Percentiles rank a stretch among this genome's conserved stretches.
These are phyloP conservation scores for Botrytis fragariae DNA, from an alignment of 2,329 filamentous ascomycete species.

Conservation along the genomic window DNA sequence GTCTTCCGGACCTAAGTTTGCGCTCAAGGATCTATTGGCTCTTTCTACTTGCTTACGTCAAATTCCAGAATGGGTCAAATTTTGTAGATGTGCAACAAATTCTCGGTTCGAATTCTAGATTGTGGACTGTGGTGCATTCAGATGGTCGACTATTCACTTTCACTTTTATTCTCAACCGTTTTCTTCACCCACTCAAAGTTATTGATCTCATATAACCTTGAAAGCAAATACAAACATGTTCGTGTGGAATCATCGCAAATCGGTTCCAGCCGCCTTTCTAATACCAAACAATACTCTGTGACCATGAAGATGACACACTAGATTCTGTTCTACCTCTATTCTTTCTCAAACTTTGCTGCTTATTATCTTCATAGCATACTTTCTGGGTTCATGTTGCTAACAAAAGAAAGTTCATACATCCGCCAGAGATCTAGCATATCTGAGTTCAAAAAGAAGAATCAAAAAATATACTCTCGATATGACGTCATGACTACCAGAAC, in stretches of 20 bases:
- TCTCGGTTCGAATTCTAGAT: not conserved
- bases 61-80: not conserved
- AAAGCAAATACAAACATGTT: not conserved
- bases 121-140: not conserved
- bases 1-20: not conserved
- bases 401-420: not conserved
- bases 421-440: not conserved
- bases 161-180: not conserved
- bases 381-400: too few species aligned
- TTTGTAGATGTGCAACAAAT: not conserved
- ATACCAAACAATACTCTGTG: too few species aligned
- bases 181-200: not conserved
- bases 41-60: not conserved
- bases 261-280: not conserved
- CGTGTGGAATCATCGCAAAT: too few species aligned
- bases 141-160: not conserved
- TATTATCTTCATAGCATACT: fast-evolving
- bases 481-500: not conserved
- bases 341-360: not conserved
- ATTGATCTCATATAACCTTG: not conserved
- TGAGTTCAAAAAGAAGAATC: not conserved
- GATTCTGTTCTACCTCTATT: not conserved
- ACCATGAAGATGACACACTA: too few species aligned
- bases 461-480: not conserved
- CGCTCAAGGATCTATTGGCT: not conserved